Percentiles rank a stretch among this genome's conserved stretches.
phyloP scores from a whole-genome alignment of 495 filamentous ascomycete species.

The Aspergillus conjunctus region DNA sequence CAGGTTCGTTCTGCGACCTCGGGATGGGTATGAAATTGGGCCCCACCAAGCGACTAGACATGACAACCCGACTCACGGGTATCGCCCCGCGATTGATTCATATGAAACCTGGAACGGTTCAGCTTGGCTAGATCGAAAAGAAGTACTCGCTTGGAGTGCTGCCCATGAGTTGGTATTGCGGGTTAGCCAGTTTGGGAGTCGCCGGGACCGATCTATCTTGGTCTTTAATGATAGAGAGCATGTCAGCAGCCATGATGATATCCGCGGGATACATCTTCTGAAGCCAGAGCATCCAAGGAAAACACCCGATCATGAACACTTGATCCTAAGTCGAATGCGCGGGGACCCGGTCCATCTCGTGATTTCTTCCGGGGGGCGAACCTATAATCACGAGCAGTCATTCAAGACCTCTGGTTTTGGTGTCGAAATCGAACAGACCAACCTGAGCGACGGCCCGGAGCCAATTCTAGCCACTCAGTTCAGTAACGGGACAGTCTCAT shows the following conservation, averaged over 20 bases:
- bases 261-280: conserved; percentile 59
- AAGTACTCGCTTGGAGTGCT: conserved; percentile 64
- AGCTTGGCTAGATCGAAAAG: conserved; percentile 55
- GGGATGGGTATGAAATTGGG: conserved; percentile 33
- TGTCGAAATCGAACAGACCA: conserved; percentile 34
- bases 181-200: conserved; percentile 33
- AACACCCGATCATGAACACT: conserved; percentile 33
- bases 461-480: conserved; percentile 51
- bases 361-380: conserved; percentile 31
- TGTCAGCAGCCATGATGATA: conserved; percentile 63
- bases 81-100: conserved; percentile 62
- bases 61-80: conserved; percentile 64
- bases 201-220: conserved; percentile 43
- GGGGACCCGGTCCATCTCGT: conserved; percentile 43
- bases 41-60: conserved; percentile 32
- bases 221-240: conserved; percentile 54
- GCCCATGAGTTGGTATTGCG: conserved; percentile 59
- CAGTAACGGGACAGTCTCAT: conserved; percentile 42
- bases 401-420: conserved; percentile 37
- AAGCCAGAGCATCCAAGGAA: conserved; percentile 38
- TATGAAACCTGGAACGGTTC: conserved; percentile 57
- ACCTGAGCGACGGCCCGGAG: conserved; percentile 35
- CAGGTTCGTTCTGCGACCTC: conserved; percentile 50
- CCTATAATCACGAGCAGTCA: conserved; percentile 34
- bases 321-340: conserved; percentile 45